These are phyloP conservation scores for Phytophthora crassamura DNA, from an alignment of 352 stramenopile species.

Conservation along the genomic window DNA sequence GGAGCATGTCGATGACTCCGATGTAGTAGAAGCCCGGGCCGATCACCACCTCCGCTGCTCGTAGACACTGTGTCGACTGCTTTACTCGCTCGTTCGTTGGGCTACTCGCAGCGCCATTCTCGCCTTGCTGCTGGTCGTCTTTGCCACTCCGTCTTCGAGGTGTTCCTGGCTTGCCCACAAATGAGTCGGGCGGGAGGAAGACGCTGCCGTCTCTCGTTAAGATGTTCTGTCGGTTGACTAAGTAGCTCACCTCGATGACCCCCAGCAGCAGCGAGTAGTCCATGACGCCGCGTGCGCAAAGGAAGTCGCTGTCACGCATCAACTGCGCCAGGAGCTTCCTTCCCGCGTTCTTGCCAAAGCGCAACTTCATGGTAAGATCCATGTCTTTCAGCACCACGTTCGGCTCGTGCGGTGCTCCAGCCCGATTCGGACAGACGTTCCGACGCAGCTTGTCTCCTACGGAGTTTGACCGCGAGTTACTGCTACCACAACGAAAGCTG, in stretches of 20 bases:
- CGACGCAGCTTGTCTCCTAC: slow-evolving; percentile 23
- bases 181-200: slow-evolving; percentile 42
- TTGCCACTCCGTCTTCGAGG: slow-evolving; percentile 14
- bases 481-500: slow-evolving; percentile 59
- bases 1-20: slow-evolving; percentile 88
- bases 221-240: slow-evolving; percentile 74
- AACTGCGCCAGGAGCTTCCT: slow-evolving; percentile 63
- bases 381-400: slow-evolving; percentile 88
- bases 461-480: slow-evolving; percentile 21
- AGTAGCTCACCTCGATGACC: slow-evolving; percentile 81
- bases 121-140: slow-evolving; percentile 26
- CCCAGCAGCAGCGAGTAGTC: slow-evolving; percentile 87
- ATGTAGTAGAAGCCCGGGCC: slow-evolving; percentile 89
- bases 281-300: slow-evolving; percentile 80
- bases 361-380: slow-evolving; percentile 79
- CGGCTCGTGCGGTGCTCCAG: slow-evolving; percentile 57
- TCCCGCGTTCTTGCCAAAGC: slow-evolving; percentile 55
- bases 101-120: neutral
- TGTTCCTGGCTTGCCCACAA: slow-evolving; percentile 7
- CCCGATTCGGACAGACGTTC: slow-evolving; percentile 71
- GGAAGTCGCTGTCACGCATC: slow-evolving; percentile 73
- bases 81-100: slow-evolving; percentile 38
- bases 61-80: slow-evolving; percentile 69
- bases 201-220: slow-evolving; percentile 65
- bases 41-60: slow-evolving; percentile 79